Conservation (phyloP, 371 early-diverging fungal species). For the Zychaea mexicana region DNA sequence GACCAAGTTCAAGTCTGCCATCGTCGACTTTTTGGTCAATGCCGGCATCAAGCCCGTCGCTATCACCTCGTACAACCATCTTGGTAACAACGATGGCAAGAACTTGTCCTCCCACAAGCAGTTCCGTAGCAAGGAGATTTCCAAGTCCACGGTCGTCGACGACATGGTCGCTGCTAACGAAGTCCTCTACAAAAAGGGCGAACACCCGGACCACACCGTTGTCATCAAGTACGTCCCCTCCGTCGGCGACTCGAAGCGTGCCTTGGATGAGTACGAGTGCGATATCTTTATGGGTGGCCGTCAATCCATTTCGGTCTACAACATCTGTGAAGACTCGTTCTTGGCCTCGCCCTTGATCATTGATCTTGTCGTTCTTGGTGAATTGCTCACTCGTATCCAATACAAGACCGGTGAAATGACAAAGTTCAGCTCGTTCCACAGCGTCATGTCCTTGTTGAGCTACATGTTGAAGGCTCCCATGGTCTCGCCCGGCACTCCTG, state of each 20-base stretch:
- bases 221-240: constrained; percentile 98
- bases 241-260: constrained; percentile 97
- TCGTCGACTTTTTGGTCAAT: constrained; percentile 96
- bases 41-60: constrained; percentile 98
- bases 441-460: constrained; percentile 87
- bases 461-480: constrained; percentile 94
- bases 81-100: constrained; percentile 98
- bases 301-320: constrained; percentile 95
- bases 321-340: constrained; percentile 97
- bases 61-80: constrained; percentile 97
- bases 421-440: constrained; percentile 85
- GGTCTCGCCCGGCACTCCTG: constrained; percentile 89
- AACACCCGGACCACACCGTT: constrained; percentile 96
- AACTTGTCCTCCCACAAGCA: constrained; percentile 96
- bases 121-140: constrained; percentile 98
- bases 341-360: constrained; percentile 96
- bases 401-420: constrained; percentile 74
- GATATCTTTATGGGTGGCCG: constrained; percentile 98
- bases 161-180: constrained; percentile 96
- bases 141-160: constrained; percentile 96
- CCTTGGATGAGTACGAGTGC: constrained; percentile 95
- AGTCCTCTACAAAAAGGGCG: constrained; percentile 82
- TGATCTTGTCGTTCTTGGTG: constrained; percentile 91
- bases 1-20: constrained; percentile 97
- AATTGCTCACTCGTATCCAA: constrained; percentile 93